Percentiles rank a stretch among this genome's conserved stretches.
Conservation (phyloP, 192 early-diverging fungal species). For the Entophlyctis helioformis region DNA sequence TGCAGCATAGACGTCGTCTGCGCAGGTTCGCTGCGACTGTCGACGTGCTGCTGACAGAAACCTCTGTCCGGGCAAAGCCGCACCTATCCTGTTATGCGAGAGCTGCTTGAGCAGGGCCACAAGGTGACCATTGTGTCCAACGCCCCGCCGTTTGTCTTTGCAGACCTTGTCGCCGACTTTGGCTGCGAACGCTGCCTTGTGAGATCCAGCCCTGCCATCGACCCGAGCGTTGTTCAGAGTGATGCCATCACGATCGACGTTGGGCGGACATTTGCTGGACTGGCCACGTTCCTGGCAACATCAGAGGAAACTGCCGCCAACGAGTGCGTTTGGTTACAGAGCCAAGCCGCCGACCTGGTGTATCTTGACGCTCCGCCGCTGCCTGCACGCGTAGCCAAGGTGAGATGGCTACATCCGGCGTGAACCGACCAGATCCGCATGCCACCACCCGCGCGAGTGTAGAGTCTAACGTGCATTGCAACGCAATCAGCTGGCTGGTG, state of each 20-base stretch:
- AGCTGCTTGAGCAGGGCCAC: conserved; percentile 20
- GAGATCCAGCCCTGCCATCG: conserved; percentile 5
- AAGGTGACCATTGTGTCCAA: conserved; percentile 19
- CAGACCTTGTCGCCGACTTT: conserved; percentile 10
- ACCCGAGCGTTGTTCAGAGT: conserved; percentile 24
- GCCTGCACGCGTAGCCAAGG: conserved; percentile 22
- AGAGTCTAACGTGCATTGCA: too few relatives aligned
- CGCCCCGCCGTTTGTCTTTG: conserved; percentile 17
- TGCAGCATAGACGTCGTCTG: not conserved
- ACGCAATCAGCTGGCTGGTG: conserved; percentile 5
- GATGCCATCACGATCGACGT: conserved; percentile 34
- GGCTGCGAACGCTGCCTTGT: not conserved
- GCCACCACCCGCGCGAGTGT: too few relatives aligned
- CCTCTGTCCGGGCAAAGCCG: conserved; percentile 9
- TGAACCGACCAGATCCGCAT: too few relatives aligned
- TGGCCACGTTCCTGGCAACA: conserved; percentile 6
- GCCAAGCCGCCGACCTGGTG: conserved; percentile 13
- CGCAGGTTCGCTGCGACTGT: not conserved
- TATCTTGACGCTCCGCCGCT: conserved; percentile 28
- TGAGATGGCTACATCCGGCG: not conserved
- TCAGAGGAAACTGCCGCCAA: conserved; percentile 3
- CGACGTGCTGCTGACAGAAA: not conserved
- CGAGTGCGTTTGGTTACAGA: conserved; percentile 21
- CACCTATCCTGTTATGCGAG: conserved; percentile 11
- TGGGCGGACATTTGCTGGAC: conserved; percentile 10